These are phyloP conservation scores for Claviceps africana DNA, from an alignment of 2,329 filamentous ascomycete species.

Conservation along the genomic window DNA sequence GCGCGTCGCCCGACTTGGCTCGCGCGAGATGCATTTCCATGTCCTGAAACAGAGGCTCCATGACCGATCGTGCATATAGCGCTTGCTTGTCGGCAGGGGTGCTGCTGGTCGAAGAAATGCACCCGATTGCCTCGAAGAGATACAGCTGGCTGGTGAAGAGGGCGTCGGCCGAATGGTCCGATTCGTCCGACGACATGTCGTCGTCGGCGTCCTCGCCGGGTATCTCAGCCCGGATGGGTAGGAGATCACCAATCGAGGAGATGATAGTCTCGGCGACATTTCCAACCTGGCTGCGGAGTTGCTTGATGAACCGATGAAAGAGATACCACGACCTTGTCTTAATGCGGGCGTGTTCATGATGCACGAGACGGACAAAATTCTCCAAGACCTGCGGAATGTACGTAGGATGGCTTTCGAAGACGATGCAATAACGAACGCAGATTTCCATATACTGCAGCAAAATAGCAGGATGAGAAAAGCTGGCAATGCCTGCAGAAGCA, in stretches of 20 bases:
- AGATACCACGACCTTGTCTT: constrained; percentile 92
- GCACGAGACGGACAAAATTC: constrained; percentile 79
- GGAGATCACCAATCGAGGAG: constrained; percentile 72
- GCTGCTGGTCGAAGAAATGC: constrained; percentile 67
- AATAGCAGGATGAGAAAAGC: constrained; percentile 78
- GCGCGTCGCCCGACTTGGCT: constrained; percentile 68
- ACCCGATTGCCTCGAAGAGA: constrained; percentile 88
- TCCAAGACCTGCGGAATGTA: constrained; percentile 80
- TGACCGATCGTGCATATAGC: constrained; percentile 71
- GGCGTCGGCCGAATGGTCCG: constrained; percentile 77
- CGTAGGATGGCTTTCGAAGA: constrained; percentile 74
- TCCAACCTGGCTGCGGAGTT: constrained; percentile 68
- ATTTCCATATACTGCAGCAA: constrained; percentile 98
- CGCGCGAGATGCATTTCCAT: constrained; percentile 65
- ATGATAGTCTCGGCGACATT: constrained; percentile 87
- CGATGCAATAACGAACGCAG: constrained; percentile 81
- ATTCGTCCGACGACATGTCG: constrained; percentile 90
- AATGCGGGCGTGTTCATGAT: constrained; percentile 76
- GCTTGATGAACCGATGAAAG: constrained; percentile 84
- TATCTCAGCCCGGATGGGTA: constrained; percentile 82
- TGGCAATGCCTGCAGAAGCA: constrained; percentile 52
- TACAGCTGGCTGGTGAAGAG: constrained; percentile 85
- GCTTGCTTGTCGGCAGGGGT: constrained; percentile 77
- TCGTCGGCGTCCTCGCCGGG: constrained; percentile 65
- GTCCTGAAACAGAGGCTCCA: constrained; percentile 80